A percentile compares a stretch with the other conserved stretches of the same genome.
Conservation (phyloP, 2,329 filamentous ascomycete species). For the Emydomyces testavorans region DNA sequence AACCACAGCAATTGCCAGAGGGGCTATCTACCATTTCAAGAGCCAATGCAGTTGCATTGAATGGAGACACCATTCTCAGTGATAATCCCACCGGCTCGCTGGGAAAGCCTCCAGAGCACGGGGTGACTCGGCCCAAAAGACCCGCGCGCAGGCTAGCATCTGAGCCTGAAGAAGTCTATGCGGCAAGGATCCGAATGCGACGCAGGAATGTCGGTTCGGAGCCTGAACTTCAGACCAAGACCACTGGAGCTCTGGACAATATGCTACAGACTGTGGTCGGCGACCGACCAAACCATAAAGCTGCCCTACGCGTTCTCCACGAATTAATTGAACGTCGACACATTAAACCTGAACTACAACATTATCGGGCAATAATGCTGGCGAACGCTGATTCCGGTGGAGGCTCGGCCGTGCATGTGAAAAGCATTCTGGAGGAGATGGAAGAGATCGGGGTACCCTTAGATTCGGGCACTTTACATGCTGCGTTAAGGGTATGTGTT, state of each 20-base stretch:
- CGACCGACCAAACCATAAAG: constrained; percentile 20
- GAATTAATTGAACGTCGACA: constrained; percentile 30
- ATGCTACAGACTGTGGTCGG: constrained; percentile 22
- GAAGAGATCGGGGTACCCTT: constrained; percentile 47
- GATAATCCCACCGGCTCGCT: not conserved
- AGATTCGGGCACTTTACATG: constrained; percentile 58
- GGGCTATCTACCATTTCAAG: not conserved
- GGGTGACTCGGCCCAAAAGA: not conserved
- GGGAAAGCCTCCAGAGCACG: not conserved
- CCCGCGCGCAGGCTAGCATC: not conserved
- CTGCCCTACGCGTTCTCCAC: constrained; percentile 26
- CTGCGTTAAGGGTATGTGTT: constrained; percentile 50
- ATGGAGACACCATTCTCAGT: not conserved
- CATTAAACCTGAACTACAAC: constrained; percentile 27
- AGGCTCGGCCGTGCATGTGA: constrained; percentile 57
- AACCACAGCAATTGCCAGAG: not conserved
- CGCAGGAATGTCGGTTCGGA: constrained; percentile 16
- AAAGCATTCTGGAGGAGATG: constrained; percentile 62
- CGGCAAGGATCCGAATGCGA: constrained; percentile 7
- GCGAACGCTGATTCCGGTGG: constrained; percentile 52
- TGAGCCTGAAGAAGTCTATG: constrained; percentile 6
- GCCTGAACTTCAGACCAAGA: constrained; percentile 13
- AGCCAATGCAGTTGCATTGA: not conserved
- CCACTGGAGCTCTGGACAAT: constrained; percentile 23
- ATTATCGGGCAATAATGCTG: constrained; percentile 63